phyloP scores from a whole-genome alignment of 768 basidiomycete genomes.

The Cystoderma amianthinum region DNA sequence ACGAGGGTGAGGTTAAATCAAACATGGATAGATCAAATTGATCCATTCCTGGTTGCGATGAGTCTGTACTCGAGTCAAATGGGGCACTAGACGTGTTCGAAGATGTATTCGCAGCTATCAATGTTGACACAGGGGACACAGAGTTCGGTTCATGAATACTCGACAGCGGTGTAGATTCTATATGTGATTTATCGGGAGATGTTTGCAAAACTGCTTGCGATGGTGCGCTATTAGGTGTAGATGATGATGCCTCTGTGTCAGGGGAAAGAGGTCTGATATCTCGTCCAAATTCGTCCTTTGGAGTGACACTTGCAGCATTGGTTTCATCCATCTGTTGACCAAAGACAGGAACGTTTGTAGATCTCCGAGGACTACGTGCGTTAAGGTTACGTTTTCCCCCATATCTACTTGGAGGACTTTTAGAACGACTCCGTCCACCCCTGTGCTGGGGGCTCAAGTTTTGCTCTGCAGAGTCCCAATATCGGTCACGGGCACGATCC shows the following conservation, averaged over 20 bases:
- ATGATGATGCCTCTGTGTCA: conserved; percentile 20
- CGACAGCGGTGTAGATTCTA: conserved; percentile 34
- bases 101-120: conserved; percentile 56
- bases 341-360: conserved; percentile 21
- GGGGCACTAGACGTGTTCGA: conserved; percentile 37
- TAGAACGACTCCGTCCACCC: conserved; percentile 60
- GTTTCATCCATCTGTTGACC: conserved; percentile 17
- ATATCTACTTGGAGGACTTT: conserved; percentile 63
- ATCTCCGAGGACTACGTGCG: conserved; percentile 52
- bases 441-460: conserved; percentile 31
- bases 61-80: conserved; percentile 25
- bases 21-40: conserved; percentile 66
- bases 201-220: conserved; percentile 11
- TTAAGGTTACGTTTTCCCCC: conserved; percentile 41
- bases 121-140: conserved; percentile 34
- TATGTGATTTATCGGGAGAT: conserved; percentile 23
- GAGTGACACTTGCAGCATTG: conserved; percentile 21
- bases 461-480: conserved; percentile 33
- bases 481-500: conserved; percentile 50
- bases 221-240: conserved; percentile 14
- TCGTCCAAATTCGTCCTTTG: conserved; percentile 83
- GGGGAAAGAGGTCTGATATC: conserved; percentile 62
- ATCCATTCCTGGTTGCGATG: conserved; percentile 45
- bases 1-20: conserved; percentile 63
- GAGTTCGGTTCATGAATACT: conserved; percentile 40